Conservation (phyloP, 176 grass and related monocot genomes). For the Zizania latifolia region DNA sequence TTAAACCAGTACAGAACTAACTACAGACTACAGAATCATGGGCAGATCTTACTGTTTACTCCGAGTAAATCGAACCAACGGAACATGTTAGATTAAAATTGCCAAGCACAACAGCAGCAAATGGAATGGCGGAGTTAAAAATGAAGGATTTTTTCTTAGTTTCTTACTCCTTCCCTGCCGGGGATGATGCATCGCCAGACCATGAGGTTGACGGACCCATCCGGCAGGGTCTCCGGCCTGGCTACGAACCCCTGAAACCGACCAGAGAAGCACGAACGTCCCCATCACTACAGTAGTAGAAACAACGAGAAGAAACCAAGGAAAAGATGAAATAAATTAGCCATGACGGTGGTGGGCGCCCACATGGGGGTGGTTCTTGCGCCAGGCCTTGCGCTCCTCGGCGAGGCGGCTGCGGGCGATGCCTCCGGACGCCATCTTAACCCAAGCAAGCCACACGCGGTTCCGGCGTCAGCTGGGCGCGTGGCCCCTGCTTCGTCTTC, state of each 20-base stretch:
- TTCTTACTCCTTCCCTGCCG: slow-evolving; percentile 69
- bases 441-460: not conserved
- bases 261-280: not conserved
- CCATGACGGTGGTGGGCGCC: not conserved
- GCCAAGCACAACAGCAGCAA: not conserved
- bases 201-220: slow-evolving; percentile 85
- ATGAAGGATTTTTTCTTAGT: not conserved
- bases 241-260: slow-evolving; percentile 77
- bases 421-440: slow-evolving; percentile 50
- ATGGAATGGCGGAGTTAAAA: not conserved
- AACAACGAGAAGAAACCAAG: not conserved
- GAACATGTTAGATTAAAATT: not conserved
- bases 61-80: no score
- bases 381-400: slow-evolving; percentile 83
- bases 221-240: slow-evolving; percentile 66
- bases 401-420: slow-evolving; percentile 68
- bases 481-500: not conserved
- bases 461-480: not conserved
- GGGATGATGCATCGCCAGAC: slow-evolving; percentile 75
- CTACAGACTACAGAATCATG: not conserved
- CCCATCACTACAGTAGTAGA: not conserved
- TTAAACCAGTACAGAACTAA: not conserved
- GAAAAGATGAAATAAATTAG: not conserved
- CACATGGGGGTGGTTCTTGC: slow-evolving; percentile 82
- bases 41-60: not conserved